Evolutionary conservation across 148 eudicot genomes (phyloP).

Genomic region (Amaranthus hypochondriacus): DNA sequence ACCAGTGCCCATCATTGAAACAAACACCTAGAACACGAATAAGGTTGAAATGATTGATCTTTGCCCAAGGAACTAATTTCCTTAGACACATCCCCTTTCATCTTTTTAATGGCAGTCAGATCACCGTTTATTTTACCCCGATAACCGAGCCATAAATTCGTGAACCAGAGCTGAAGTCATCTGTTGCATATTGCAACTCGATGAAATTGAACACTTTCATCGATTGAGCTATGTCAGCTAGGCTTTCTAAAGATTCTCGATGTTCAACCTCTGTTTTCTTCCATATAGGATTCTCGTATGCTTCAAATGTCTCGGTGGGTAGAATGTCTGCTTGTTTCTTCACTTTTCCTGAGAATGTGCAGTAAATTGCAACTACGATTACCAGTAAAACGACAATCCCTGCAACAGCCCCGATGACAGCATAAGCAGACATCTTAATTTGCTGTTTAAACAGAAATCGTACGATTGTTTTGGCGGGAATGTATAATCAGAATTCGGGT

Average conservation of each 20-base stretch:
- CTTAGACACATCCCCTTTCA: slow-evolving; percentile 69
- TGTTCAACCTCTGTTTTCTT: slow-evolving; percentile 46
- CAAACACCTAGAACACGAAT: slow-evolving; percentile 70
- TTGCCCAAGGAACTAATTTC: slow-evolving; percentile 62
- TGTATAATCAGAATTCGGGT: neutral
- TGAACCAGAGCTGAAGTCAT: slow-evolving; percentile 58
- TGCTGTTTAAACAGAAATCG: neutral
- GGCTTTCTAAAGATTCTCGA: slow-evolving; percentile 53
- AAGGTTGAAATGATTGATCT: slow-evolving; percentile 78
- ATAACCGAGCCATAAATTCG: slow-evolving; percentile 73
- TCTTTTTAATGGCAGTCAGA: slow-evolving; percentile 67
- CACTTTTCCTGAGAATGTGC: slow-evolving; percentile 27
- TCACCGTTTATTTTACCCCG: slow-evolving; percentile 74
- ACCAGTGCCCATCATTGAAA: slow-evolving; percentile 68
- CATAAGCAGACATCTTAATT: slow-evolving; percentile 44
- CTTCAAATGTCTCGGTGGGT: slow-evolving; percentile 49
- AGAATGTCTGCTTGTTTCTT: slow-evolving; percentile 32
- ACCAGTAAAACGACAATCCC: slow-evolving; percentile 30
- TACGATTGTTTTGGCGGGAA: neutral
- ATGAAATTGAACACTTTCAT: slow-evolving; percentile 56
- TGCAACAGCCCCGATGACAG: slow-evolving; percentile 49
- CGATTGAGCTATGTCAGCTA: slow-evolving; percentile 66
- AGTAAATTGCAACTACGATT: slow-evolving; percentile 31
- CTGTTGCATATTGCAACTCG: slow-evolving; percentile 63
- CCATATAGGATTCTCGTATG: slow-evolving; percentile 47